Evolutionary conservation across 2,329 filamentous ascomycete genomes (phyloP), one percentile per base, ranked within the genome.

Genomic region (Ophiognomonia clavigignenti-juglandacearum): DNA sequence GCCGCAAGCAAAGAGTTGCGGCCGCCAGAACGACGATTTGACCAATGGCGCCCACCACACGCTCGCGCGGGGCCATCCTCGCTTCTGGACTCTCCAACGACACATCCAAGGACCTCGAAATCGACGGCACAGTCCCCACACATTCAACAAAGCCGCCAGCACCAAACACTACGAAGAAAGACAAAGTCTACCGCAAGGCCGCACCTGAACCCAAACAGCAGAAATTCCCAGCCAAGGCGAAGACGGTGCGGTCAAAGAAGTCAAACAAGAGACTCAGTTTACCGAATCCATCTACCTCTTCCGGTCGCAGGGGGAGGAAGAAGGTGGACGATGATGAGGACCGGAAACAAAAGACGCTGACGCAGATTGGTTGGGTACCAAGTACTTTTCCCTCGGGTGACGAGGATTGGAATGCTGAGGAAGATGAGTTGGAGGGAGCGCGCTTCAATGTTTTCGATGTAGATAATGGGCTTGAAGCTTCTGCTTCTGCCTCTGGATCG

Each of bases 321-420:
- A 29, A 1, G 5, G 16, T 16, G 11, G n/a, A 37, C 11, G 41
- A 14, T 11, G 36, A 26, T 11, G 35, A 43, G n/a, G 41, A 43
- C 4, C 47, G 59, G 19, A 55, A 53, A 26, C 64, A 67, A 51
- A 60, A 58, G 37, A 67, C 64, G 0, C 39, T 67, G 56, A 66
- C 63, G 3, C 62, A 67, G 49, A 58, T 65, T 10, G 59, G 46
- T 5, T 52, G 50, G 50, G 44, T 52, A 34, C 50, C 50, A 5
- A 49, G 50, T 34, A 49, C 50, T 9, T 52, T 23, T 20, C 43
- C 27, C 8, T 35, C 36, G 9, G 32, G 40, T 6, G 45, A 51
- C 18, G 50, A 48, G 9, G 48, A 42, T 6, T 38, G 37, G 14
- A 18, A 45, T 11, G 37, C 48, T 19, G 42, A 53, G 8, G 32